A percentile compares a stretch with the other conserved stretches of the same genome.
Evolutionary conservation across 2,329 filamentous ascomycete species (phyloP).

Genomic region (Chaetomiaceae sp.): DNA sequence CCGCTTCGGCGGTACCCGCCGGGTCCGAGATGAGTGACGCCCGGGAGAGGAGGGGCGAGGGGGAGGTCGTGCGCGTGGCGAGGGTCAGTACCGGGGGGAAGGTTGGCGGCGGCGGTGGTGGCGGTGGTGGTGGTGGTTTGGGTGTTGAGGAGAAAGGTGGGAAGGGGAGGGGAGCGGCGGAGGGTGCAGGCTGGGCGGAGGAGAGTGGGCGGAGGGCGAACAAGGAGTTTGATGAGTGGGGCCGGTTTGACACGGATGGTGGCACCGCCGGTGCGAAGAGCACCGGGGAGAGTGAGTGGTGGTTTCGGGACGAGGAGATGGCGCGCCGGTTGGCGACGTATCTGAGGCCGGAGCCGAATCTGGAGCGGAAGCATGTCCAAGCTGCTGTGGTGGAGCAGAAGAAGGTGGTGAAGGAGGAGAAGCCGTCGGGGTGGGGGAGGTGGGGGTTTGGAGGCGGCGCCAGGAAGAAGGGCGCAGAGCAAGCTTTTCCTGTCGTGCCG

Average conservation of each 20-base stretch:
- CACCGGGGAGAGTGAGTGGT: constrained; percentile 30
- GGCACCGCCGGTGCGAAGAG: constrained; percentile 20
- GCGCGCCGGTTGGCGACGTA: constrained; percentile 42
- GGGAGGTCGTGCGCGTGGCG: constrained; percentile 33
- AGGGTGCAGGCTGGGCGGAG: constrained; percentile 17
- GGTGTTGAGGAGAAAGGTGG: too few relatives aligned
- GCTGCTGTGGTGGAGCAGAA: constrained; percentile 32
- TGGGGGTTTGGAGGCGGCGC: constrained; percentile 33
- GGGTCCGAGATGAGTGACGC: constrained; percentile 36
- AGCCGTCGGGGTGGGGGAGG: constrained; percentile 7
- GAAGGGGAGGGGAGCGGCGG: constrained; percentile 8
- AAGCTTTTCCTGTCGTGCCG: constrained; percentile 2
- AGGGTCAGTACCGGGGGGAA: constrained; percentile 32
- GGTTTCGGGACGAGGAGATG: constrained; percentile 47
- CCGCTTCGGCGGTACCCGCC: constrained; percentile 36
- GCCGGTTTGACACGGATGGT: constrained; percentile 35
- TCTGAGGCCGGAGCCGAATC: constrained; percentile 36
- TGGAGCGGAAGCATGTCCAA: constrained; percentile 31
- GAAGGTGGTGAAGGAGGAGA: constrained; percentile 34
- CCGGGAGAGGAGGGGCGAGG: constrained; percentile 28
- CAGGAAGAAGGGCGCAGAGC: constrained; percentile 14
- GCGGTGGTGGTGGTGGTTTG: too few relatives aligned
- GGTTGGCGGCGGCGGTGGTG: background rate
- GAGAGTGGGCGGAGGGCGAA: background rate
- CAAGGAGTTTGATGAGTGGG: constrained; percentile 43